These are phyloP conservation scores for Picea abies DNA, from an alignment of 83 land plant species.

Conservation along the genomic window DNA sequence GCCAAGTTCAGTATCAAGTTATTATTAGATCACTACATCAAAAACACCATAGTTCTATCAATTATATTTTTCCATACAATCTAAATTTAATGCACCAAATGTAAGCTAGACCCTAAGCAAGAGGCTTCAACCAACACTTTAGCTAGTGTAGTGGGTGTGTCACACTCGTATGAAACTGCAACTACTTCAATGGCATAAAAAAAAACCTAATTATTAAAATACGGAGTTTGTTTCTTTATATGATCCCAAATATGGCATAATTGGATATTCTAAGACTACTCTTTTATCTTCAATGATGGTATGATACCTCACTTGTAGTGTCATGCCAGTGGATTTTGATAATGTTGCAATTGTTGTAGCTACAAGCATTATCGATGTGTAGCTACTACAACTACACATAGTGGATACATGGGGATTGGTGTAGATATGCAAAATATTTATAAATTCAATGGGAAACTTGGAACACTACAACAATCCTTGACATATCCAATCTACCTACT, in stretches of 20 bases:
- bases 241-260: constrained; percentile 58
- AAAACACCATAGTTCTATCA: no score
- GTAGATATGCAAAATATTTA: constrained; percentile 53
- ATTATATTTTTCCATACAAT: background rate
- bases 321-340: constrained; percentile 59
- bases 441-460: constrained; percentile 58
- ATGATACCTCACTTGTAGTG: constrained; percentile 49
- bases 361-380: constrained; percentile 24
- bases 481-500: constrained; percentile 57
- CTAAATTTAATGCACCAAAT: constrained; percentile 29
- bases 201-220: constrained; percentile 60
- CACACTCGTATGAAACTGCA: constrained; percentile 57
- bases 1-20: no score
- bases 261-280: constrained; percentile 55
- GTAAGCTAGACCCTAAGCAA: constrained; percentile 18
- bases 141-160: constrained; percentile 30
- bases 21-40: no score
- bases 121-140: constrained; percentile 48
- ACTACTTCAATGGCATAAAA: constrained; percentile 64
- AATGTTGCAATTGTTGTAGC: constrained; percentile 16
- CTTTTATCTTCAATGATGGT: constrained; percentile 42
- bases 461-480: constrained; percentile 38
- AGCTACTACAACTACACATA: constrained; percentile 28
- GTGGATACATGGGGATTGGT: constrained; percentile 38
- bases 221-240: constrained; percentile 42